Evolutionary conservation across 148 eudicot species (phyloP).

Genomic region (Persicaria maculosa): DNA sequence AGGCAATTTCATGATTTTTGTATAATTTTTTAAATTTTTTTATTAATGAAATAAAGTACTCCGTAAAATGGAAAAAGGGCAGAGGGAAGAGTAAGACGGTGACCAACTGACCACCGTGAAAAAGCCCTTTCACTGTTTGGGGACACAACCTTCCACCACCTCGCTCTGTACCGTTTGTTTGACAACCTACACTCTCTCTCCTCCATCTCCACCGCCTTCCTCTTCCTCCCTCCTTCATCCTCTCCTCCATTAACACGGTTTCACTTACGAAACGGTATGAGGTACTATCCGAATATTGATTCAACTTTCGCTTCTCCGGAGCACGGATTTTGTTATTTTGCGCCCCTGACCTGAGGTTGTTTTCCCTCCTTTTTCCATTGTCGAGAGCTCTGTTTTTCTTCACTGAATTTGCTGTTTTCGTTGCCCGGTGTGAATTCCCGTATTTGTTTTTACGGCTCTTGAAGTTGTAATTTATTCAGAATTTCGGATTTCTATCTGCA

Average conservation of each 20-base stretch:
- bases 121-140: constrained; percentile 3
- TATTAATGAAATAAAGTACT: no score
- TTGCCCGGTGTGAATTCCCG: neutral
- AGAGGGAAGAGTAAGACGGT: neutral
- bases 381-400: neutral
- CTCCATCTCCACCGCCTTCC: neutral
- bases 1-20: no score
- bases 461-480: neutral
- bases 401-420: neutral
- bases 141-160: neutral
- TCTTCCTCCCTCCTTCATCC: neutral
- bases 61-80: neutral
- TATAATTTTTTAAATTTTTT: no score
- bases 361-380: neutral
- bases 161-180: constrained; percentile 4
- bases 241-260: neutral
- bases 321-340: neutral
- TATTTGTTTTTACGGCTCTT: neutral
- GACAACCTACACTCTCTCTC: neutral
- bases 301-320: neutral
- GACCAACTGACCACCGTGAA: neutral
- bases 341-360: neutral
- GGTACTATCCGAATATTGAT: neutral
- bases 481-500: neutral
- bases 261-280: neutral